A percentile compares a stretch with the other conserved stretches of the same genome.
These are phyloP conservation scores for Blumeria graminis DNA, from an alignment of 2,329 filamentous ascomycete genomes.

Conservation along the genomic window DNA sequence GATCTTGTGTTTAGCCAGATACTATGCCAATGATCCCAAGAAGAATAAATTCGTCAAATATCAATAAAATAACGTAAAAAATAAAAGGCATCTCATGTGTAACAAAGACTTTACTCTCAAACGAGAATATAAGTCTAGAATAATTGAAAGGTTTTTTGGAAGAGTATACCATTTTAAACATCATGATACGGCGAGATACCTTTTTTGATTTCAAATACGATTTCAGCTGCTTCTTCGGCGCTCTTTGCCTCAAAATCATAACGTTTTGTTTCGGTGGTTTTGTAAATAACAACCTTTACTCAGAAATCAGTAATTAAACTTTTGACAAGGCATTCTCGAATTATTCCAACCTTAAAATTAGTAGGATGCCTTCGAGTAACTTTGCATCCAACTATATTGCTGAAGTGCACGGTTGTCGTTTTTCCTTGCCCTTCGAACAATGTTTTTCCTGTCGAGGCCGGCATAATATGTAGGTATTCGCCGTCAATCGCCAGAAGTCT, in stretches of 20 bases:
- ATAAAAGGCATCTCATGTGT: no score
- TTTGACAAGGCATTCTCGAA: slow-evolving; percentile 21
- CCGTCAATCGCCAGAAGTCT: slow-evolving; percentile 58
- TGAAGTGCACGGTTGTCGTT: slow-evolving; percentile 62
- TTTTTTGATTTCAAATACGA: slow-evolving; percentile 56
- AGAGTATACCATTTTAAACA: slow-evolving; percentile 4
- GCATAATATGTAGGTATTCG: slow-evolving; percentile 72
- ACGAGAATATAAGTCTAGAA: no score
- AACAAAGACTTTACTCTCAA: no score
- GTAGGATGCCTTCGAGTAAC: slow-evolving; percentile 57
- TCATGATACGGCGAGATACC: slow-evolving; percentile 39
- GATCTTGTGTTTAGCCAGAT: no score
- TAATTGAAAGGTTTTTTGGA: background rate
- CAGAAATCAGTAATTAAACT: slow-evolving; percentile 32
- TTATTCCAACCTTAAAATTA: slow-evolving; percentile 43
- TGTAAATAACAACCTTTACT: slow-evolving; percentile 41
- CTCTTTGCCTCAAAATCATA: slow-evolving; percentile 69
- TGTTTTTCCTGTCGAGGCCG: slow-evolving; percentile 39
- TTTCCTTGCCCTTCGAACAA: slow-evolving; percentile 39
- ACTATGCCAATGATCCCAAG: no score
- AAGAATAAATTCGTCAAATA: no score
- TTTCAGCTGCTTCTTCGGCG: slow-evolving; percentile 48
- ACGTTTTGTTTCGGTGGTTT: slow-evolving; percentile 50
- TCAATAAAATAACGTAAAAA: no score
- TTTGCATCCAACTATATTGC: slow-evolving; percentile 60